Evolutionary conservation across 1,284 basidiomycete genomes (phyloP).

Genomic region (Melampsora americana): DNA sequence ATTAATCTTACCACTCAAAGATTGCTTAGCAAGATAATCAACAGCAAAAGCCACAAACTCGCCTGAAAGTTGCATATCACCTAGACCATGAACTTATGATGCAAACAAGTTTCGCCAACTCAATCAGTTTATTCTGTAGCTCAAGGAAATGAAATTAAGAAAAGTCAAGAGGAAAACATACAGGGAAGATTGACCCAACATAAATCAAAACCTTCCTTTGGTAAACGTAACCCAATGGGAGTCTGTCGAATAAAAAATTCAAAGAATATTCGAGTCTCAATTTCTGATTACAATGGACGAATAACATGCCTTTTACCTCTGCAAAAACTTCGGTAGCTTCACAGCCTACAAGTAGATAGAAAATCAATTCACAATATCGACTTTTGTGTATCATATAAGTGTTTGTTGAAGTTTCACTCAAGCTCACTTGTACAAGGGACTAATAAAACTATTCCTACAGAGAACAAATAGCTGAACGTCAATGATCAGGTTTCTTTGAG

Average conservation of each 20-base stretch:
- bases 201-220: slow-evolving; percentile 51
- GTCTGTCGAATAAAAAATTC: slow-evolving; percentile 35
- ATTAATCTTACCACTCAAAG: slow-evolving; percentile 28
- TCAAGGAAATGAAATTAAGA: too few species aligned
- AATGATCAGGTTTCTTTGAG: background rate
- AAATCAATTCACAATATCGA: too few species aligned
- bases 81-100: too few species aligned
- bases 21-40: slow-evolving; percentile 25
- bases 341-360: background rate
- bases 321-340: background rate
- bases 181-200: slow-evolving; percentile 53
- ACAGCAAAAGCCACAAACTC: slow-evolving; percentile 47
- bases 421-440: slow-evolving; percentile 14
- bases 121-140: background rate
- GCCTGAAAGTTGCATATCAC: slow-evolving; percentile 51
- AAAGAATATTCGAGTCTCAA: background rate
- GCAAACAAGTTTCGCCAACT: background rate
- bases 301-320: background rate
- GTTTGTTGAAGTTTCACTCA: background rate
- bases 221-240: slow-evolving; percentile 48
- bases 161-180: background rate
- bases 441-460: slow-evolving; percentile 7
- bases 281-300: background rate
- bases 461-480: background rate
- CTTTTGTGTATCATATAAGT: too few species aligned